A percentile compares a stretch with the other conserved stretches of the same genome.
Evolutionary conservation across 768 basidiomycete species (phyloP).

Genomic region (Boletus speciosus): DNA sequence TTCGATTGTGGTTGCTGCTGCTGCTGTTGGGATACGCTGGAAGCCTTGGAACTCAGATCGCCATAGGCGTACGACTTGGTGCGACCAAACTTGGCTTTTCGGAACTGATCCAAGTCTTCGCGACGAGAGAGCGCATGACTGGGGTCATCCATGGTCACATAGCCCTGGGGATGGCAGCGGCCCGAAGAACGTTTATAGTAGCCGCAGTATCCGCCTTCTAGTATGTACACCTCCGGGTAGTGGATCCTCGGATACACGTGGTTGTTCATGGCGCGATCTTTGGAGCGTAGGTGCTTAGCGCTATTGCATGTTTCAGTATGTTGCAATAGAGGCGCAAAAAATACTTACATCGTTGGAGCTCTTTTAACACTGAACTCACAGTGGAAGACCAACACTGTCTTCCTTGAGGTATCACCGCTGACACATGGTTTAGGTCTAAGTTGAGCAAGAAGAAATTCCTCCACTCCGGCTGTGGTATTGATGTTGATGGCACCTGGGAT

Average conservation of each 20-base stretch:
- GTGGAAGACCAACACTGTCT: constrained; percentile 91
- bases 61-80: constrained; percentile 93
- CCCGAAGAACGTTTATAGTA: constrained; percentile 69
- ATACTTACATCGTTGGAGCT: constrained; percentile 87
- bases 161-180: constrained; percentile 78
- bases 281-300: constrained; percentile 89
- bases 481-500: constrained; percentile 90
- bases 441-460: constrained; percentile 71
- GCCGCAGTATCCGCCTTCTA: constrained; percentile 92
- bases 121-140: constrained; percentile 73
- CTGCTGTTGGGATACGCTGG: constrained; percentile 34
- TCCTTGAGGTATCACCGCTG: constrained; percentile 70
- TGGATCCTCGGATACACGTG: constrained; percentile 88
- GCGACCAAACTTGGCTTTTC: constrained; percentile 81
- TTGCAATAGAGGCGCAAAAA: neutral
- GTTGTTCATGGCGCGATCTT: constrained; percentile 85
- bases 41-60: constrained; percentile 51
- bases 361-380: constrained; percentile 97
- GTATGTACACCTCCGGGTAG: constrained; percentile 95
- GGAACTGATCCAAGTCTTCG: constrained; percentile 89
- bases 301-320: constrained; percentile 38
- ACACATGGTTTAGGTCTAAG: constrained; percentile 62
- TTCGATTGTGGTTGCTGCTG: constrained; percentile 47
- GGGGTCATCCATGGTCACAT: constrained; percentile 95
- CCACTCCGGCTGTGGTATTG: constrained; percentile 73